These are phyloP conservation scores for Heterobasidion parviporum DNA, from an alignment of 1,284 basidiomycete genomes.

Conservation along the genomic window DNA sequence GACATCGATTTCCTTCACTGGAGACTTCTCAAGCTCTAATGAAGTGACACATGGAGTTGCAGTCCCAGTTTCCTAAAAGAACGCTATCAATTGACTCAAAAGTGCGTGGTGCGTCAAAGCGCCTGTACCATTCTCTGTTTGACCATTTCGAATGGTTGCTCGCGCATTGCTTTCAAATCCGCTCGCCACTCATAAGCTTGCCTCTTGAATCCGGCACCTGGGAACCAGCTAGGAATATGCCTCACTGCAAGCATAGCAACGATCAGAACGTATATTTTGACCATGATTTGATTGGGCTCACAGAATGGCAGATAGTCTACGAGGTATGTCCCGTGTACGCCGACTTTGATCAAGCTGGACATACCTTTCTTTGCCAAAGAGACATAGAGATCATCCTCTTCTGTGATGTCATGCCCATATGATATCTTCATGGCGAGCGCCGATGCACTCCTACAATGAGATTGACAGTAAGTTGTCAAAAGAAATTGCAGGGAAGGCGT, in stretches of 20 bases:
- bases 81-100: no score
- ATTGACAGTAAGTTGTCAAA: neutral
- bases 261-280: neutral
- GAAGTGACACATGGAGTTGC: conserved; percentile 28
- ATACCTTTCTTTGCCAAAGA: conserved; percentile 27
- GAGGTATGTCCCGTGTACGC: conserved; percentile 20
- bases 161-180: neutral
- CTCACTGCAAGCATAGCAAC: conserved; percentile 6
- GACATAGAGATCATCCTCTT: conserved; percentile 35
- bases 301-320: conserved; percentile 20
- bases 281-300: conserved; percentile 7
- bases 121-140: neutral
- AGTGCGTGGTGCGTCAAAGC: no score
- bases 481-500: neutral
- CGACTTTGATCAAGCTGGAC: conserved; percentile 15
- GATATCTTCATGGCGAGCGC: conserved; percentile 17
- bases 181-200: conserved; percentile 7
- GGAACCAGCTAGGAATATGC: conserved; percentile 18
- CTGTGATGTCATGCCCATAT: conserved; percentile 22
- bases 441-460: conserved; percentile 11
- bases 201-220: conserved; percentile 20
- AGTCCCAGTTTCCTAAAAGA: conserved; percentile 30
- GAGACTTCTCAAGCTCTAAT: neutral
- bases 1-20: no score
- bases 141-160: neutral